A percentile compares a stretch with the other conserved stretches of the same genome.
Conservation (phyloP, 2,329 filamentous ascomycete species). For the Penicillium crustosum region DNA sequence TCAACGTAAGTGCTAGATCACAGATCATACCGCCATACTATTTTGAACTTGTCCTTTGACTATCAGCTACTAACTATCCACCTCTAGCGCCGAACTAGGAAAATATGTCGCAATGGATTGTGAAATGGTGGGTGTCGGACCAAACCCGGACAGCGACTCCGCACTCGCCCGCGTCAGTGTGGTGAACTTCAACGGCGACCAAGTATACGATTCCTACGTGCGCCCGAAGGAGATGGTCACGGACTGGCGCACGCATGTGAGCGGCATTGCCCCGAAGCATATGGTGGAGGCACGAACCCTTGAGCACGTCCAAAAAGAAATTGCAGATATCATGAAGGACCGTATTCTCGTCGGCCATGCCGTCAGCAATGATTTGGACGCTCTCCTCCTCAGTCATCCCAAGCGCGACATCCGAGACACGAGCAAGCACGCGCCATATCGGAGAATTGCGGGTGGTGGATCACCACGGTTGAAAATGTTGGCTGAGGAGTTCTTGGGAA, state of each 20-base stretch:
- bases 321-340: constrained; percentile 67
- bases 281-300: constrained; percentile 71
- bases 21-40: constrained; percentile 15
- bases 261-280: constrained; percentile 73
- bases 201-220: constrained; percentile 93
- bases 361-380: constrained; percentile 72
- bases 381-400: constrained; percentile 75
- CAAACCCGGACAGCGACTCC: constrained; percentile 63
- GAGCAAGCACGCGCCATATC: constrained; percentile 71
- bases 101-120: constrained; percentile 95
- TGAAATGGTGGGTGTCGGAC: constrained; percentile 89
- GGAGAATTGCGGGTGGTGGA: constrained; percentile 55
- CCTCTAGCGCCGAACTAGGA: constrained; percentile 64
- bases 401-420: constrained; percentile 81
- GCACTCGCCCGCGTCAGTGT: constrained; percentile 82
- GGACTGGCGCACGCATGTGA: constrained; percentile 86
- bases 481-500: constrained; percentile 56
- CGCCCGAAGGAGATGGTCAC: constrained; percentile 73
- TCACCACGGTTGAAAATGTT: constrained; percentile 57
- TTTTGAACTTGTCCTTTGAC: not conserved
- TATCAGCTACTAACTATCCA: constrained; percentile 29
- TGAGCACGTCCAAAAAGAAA: constrained; percentile 70
- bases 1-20: constrained; percentile 34
- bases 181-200: constrained; percentile 89
- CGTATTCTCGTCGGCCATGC: constrained; percentile 82